Conservation (phyloP, 2,329 filamentous ascomycete species). For the Ceratocystis ficicola region DNA sequence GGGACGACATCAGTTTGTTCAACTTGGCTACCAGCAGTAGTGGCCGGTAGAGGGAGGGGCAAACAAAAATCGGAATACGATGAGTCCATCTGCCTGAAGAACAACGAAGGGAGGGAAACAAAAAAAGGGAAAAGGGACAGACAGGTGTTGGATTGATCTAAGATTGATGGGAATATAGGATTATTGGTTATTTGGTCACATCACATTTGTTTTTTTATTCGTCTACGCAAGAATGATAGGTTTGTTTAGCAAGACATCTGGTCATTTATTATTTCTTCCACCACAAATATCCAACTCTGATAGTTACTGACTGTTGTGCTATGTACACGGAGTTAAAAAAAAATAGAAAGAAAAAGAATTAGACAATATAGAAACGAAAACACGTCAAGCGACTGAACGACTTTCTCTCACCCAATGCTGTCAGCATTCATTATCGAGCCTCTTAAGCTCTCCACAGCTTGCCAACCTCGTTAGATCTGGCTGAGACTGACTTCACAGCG, state of each 20-base stretch:
- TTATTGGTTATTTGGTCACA: not conserved
- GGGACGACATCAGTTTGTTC: conserved; percentile 21
- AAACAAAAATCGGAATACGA: not conserved
- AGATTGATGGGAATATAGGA: not conserved
- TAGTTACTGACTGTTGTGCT: not conserved
- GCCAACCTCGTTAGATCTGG: conserved; percentile 21
- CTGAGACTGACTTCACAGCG: conserved; percentile 17
- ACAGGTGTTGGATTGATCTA: not conserved
- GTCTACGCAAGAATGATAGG: not conserved
- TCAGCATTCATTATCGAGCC: not conserved
- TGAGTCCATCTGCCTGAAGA: not conserved
- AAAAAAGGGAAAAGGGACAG: not conserved
- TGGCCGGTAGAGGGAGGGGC: conserved; percentile 11
- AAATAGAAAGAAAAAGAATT: not conserved
- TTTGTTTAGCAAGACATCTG: not conserved
- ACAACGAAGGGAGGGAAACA: not conserved
- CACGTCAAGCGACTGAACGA: not conserved
- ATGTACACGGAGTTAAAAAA: not conserved
- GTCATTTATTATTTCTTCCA: not conserved
- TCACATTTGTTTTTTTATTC: not conserved
- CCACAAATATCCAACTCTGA: not conserved
- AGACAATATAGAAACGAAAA: not conserved
- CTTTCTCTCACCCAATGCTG: not conserved
- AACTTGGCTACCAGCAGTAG: conserved; percentile 18
- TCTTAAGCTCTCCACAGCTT: conserved; percentile 21